Evolutionary conservation across 1,284 basidiomycete species (phyloP), one percentile per base, ranked within the genome.

Genomic region (Boletus sp.): DNA sequence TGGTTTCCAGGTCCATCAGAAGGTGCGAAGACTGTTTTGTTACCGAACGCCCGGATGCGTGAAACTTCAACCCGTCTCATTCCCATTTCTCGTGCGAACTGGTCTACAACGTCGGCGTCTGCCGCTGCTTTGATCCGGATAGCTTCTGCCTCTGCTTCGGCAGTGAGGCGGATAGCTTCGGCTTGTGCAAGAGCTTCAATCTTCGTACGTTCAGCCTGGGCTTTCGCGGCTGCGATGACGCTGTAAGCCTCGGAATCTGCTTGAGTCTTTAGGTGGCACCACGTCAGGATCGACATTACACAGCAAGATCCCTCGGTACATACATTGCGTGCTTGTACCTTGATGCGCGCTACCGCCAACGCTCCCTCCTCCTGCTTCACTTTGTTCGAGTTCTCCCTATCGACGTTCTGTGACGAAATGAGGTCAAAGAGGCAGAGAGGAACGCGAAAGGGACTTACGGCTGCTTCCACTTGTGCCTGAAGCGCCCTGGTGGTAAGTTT

Each of bases 401-500:
- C 88, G 44, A 89, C 87, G 55, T 90, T 89, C 79, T 84, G 49
- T 8, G 32, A 38, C 22, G 27, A 8, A 20, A 9, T 51, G 14
- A 42, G 23, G 17, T 26, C 16, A 22, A 38, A 2, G 4, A 41
- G 16, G 13, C 3, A 25, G 4, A 10, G 10, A 34, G 27, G 29
- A 37, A 36, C 0, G 5, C 10, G 32, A 34, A 26, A 16, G 17
- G 8, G 27, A 72, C 80, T 58, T 65, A 84, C 82, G 19, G 88
- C 86, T 48, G 88, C 87, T 64, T 90, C 87, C 32, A 90, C 87
- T 65, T 90, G 87, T 6, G 87, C 84, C 62, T 90, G 84, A 35
- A 90, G 70, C 9, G 85, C 88, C 57, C 87, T 76, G 8, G 87
- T 88, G 3, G 87, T 90, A 44, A 90, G 71, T 59, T 86, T 86